These are phyloP conservation scores for Copromyces sp. DNA, from an alignment of 495 filamentous ascomycete species.

Conservation along the genomic window DNA sequence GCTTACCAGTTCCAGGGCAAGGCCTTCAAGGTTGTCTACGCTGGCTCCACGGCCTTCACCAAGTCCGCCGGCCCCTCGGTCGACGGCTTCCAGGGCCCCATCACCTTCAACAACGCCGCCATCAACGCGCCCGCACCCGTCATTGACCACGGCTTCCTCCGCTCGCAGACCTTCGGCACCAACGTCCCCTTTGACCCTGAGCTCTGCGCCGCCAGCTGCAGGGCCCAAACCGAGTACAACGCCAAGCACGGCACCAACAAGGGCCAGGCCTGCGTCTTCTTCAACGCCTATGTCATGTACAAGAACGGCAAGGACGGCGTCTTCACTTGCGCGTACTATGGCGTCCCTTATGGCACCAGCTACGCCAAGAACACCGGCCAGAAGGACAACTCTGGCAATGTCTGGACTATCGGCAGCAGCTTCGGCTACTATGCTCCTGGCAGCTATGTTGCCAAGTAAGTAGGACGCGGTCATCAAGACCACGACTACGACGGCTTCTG, in stretches of 20 bases:
- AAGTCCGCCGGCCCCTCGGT: constrained; percentile 18
- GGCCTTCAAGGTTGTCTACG: constrained; percentile 32
- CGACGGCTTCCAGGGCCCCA: constrained; percentile 20
- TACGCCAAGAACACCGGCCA: constrained; percentile 13
- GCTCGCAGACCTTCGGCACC: constrained; percentile 29
- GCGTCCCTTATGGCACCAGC: background rate
- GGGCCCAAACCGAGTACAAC: constrained; percentile 31
- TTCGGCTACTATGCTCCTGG: constrained; percentile 8
- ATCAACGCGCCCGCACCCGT: constrained; percentile 30
- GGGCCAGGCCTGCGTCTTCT: constrained; percentile 35
- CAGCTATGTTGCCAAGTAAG: background rate
- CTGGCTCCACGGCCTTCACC: constrained; percentile 35
- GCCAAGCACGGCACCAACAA: constrained; percentile 15
- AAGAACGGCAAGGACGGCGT: constrained; percentile 24
- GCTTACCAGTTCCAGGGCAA: constrained; percentile 26
- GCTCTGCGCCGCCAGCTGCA: constrained; percentile 32
- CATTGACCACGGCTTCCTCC: constrained; percentile 28
- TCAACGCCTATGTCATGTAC: constrained; percentile 35
- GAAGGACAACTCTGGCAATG: constrained; percentile 2
- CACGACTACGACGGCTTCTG: background rate
- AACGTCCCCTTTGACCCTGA: constrained; percentile 27
- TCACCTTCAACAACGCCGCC: constrained; percentile 25
- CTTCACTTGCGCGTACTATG: constrained; percentile 13
- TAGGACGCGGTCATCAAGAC: background rate
- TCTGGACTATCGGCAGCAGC: constrained; percentile 2